Percentiles rank a stretch among this genome's conserved stretches.
phyloP scores from a whole-genome alignment of 148 eudicot species.

The Silene conica region DNA sequence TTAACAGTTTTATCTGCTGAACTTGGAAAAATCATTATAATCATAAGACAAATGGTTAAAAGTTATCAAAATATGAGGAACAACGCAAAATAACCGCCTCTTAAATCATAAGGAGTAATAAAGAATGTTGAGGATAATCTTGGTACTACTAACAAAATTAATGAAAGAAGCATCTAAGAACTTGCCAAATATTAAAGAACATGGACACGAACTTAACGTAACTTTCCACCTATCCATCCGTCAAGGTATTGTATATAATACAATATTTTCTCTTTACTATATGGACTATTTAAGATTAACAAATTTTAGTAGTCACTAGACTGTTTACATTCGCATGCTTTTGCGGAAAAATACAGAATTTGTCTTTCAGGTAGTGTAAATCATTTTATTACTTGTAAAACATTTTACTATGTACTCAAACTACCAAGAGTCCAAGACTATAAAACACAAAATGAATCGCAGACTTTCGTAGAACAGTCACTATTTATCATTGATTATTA shows the following conservation, averaged over 20 bases:
- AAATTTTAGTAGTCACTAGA: not conserved
- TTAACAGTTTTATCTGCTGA: conserved; percentile 91
- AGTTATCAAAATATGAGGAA: conserved; percentile 7
- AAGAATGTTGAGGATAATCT: not conserved
- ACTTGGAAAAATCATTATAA: conserved; percentile 43
- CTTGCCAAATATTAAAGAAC: not conserved
- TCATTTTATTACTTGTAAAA: too few species aligned
- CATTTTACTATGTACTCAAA: too few species aligned
- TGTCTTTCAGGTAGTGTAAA: too few species aligned
- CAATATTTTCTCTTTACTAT: not conserved
- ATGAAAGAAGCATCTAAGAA: not conserved
- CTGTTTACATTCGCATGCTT: too few species aligned
- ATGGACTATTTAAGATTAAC: not conserved
- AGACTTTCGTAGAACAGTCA: too few species aligned
- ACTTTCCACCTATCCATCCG: not conserved
- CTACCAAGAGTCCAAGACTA: too few species aligned
- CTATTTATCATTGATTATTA: too few species aligned
- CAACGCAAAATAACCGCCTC: not conserved
- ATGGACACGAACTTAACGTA: not conserved
- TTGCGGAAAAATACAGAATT: too few species aligned
- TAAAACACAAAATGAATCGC: too few species aligned
- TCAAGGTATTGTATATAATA: not conserved
- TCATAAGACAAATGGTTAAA: conserved; percentile 10
- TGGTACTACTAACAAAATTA: not conserved
- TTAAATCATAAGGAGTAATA: not conserved